Conservation (phyloP, 371 early-diverging fungal species). For the Coemansia sp. region DNA sequence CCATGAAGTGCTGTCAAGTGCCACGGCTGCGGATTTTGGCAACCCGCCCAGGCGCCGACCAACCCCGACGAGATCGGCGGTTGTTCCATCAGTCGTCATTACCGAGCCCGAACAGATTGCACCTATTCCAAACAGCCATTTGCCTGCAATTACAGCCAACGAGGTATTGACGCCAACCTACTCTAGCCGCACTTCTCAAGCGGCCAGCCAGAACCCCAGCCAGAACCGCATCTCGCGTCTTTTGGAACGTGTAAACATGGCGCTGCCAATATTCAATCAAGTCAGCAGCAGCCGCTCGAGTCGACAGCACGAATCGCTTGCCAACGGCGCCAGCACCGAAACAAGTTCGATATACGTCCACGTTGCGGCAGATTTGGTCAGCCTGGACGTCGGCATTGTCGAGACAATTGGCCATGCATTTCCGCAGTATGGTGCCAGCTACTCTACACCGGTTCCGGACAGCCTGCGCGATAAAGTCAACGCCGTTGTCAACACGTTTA, state of each 20-base stretch:
- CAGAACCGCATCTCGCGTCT: background rate
- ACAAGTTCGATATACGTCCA: too few species aligned
- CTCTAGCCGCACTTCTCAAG: background rate
- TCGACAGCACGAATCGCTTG: too few species aligned
- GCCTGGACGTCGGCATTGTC: conserved; percentile 17
- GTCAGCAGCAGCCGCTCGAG: background rate
- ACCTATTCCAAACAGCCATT: too few species aligned
- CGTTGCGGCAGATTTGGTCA: conserved; percentile 4
- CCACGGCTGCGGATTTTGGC: background rate
- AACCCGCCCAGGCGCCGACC: too few species aligned
- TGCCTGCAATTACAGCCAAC: background rate
- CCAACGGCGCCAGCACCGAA: background rate
- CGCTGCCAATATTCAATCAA: background rate
- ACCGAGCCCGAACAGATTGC: background rate
- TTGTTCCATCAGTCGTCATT: background rate
- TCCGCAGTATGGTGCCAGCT: conserved; percentile 9
- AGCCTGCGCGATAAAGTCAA: conserved; percentile 15
- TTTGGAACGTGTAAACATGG: background rate
- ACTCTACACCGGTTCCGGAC: conserved; percentile 22
- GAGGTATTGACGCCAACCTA: background rate
- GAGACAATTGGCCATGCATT: conserved; percentile 18
- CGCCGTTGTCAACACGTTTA: conserved; percentile 27
- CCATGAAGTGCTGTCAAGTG: background rate
- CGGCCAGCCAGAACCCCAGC: background rate
- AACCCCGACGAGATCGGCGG: background rate